phyloP scores from a whole-genome alignment of 2,329 filamentous ascomycete species.

The Fusarium sp. region DNA sequence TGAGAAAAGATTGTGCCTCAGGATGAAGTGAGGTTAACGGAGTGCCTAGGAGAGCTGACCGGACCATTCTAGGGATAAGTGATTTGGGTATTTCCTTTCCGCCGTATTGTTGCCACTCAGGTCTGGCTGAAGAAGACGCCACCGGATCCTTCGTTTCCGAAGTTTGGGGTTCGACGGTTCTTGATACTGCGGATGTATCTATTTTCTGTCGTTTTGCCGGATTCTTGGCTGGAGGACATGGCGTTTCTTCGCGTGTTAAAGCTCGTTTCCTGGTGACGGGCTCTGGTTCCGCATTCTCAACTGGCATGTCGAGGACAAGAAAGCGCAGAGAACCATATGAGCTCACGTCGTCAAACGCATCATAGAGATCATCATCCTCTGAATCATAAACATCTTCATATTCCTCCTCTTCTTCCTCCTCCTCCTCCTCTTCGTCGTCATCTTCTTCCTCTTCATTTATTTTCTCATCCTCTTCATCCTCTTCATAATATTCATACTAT shows the following conservation, averaged over 20 bases:
- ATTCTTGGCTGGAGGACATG: conserved; percentile 4
- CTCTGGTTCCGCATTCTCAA: conserved; percentile 19
- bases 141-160: not conserved
- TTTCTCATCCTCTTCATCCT: conserved; percentile 10
- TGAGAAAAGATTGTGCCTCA: conserved; percentile 28
- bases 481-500: conserved; percentile 37
- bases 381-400: conserved; percentile 14
- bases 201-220: conserved; percentile 31
- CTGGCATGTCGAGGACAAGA: conserved; percentile 9
- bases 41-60: not conserved
- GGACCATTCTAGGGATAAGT: conserved; percentile 17
- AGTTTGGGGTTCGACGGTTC: not conserved
- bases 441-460: not conserved
- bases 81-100: conserved; percentile 7
- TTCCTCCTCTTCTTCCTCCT: not conserved
- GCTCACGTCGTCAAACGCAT: conserved; percentile 11
- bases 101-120: conserved; percentile 13
- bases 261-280: conserved; percentile 24
- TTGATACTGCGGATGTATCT: conserved; percentile 7
- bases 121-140: not conserved
- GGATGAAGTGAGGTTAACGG: conserved; percentile 1
- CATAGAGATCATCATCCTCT: conserved; percentile 4
- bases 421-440: not conserved
- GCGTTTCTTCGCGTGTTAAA: conserved; percentile 22
- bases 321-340: conserved; percentile 18